Evolutionary conservation across 2,329 filamentous ascomycete species (phyloP).

Genomic region (Samsoniella hepiali): DNA sequence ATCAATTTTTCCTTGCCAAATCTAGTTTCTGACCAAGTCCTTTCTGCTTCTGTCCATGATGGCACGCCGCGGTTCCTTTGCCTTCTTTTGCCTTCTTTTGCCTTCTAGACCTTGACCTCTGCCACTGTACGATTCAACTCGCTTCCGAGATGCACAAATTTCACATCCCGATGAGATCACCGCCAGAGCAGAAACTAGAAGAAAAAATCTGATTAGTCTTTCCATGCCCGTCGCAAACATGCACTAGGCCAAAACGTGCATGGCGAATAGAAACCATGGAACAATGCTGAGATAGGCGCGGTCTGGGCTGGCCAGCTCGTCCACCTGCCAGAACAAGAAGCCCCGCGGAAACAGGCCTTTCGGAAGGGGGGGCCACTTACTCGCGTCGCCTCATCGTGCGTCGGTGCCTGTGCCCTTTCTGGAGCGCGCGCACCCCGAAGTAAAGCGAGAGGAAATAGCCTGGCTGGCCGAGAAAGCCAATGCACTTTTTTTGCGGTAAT

Average conservation of each 20-base stretch:
- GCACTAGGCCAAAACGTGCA: neutral
- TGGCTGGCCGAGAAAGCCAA: neutral
- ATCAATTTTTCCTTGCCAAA: neutral
- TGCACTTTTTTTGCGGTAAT: neutral
- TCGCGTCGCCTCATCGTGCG: conserved; percentile 8
- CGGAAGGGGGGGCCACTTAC: conserved; percentile 1
- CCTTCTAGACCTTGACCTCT: neutral
- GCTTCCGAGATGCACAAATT: too few species aligned
- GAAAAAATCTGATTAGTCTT: neutral
- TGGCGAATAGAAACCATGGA: neutral
- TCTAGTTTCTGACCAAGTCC: neutral
- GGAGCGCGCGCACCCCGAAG: conserved; percentile 7
- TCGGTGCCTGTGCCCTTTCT: neutral
- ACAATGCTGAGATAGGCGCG: conserved; percentile 10
- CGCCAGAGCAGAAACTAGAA: too few species aligned
- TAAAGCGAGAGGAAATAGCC: neutral
- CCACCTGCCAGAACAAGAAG: conserved; percentile 14
- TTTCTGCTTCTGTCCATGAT: neutral
- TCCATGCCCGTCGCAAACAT: conserved; percentile 9
- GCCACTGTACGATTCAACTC: too few species aligned
- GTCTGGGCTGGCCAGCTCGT: conserved; percentile 6
- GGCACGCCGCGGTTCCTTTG: too few species aligned
- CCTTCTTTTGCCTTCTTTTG: neutral
- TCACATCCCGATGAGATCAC: too few species aligned
- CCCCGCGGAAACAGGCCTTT: conserved; percentile 9